Conservation (phyloP, 768 basidiomycete species). For the Ramaria sp. region DNA sequence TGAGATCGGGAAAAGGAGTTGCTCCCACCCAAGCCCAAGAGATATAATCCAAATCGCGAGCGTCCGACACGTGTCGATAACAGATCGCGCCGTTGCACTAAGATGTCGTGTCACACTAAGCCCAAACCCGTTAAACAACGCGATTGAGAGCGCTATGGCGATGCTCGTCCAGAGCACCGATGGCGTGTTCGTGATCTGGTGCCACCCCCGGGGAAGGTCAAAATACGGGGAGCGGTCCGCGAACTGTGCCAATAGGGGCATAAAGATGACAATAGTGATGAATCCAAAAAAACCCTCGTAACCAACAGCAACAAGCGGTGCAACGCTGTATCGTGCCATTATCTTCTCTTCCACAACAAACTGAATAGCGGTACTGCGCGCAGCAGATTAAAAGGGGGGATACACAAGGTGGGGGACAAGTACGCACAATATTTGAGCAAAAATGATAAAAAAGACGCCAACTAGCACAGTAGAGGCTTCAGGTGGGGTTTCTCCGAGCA, state of each 20-base stretch:
- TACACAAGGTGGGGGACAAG: background rate
- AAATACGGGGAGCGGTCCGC: conserved; percentile 66
- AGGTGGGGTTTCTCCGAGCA: conserved; percentile 25
- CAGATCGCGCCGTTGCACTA: conserved; percentile 82
- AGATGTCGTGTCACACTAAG: conserved; percentile 88
- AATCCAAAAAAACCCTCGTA: conserved; percentile 90
- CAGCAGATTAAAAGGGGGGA: conserved; percentile 9
- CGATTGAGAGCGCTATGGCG: conserved; percentile 67
- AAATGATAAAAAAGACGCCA: conserved; percentile 85
- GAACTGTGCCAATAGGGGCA: conserved; percentile 72
- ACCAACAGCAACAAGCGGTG: conserved; percentile 88
- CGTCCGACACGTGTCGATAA: conserved; percentile 93
- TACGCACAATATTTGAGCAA: conserved; percentile 88
- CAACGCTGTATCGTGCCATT: conserved; percentile 75
- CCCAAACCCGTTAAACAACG: conserved; percentile 75
- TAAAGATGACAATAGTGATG: conserved; percentile 61
- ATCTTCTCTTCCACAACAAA: conserved; percentile 98
- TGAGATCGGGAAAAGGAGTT: conserved; percentile 69
- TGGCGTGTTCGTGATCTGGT: conserved; percentile 76
- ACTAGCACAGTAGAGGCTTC: conserved; percentile 64
- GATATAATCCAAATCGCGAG: conserved; percentile 94
- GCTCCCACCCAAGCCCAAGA: conserved; percentile 85
- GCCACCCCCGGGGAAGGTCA: conserved; percentile 82
- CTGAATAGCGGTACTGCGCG: conserved; percentile 73
- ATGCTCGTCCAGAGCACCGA: conserved; percentile 55